Percentiles rank a stretch among this genome's conserved stretches.
phyloP scores from a whole-genome alignment of 768 basidiomycete species.

The Termitomyces sp. region DNA sequence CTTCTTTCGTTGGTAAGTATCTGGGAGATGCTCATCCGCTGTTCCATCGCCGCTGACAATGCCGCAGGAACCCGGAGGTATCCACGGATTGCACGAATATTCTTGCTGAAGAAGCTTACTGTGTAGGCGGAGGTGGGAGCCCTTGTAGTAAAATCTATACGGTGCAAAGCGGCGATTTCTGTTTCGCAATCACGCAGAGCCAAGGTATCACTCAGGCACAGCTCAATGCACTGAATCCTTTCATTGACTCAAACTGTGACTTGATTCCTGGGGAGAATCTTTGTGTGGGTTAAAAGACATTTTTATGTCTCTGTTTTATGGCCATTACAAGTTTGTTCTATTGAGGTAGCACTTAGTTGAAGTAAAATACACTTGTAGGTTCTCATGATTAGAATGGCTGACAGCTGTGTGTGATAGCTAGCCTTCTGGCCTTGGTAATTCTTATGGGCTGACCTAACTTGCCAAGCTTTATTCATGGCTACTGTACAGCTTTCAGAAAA shows the following conservation, averaged over 20 bases:
- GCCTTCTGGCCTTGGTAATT: background rate
- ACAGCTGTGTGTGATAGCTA: constrained; percentile 1
- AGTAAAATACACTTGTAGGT: background rate
- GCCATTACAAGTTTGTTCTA: background rate
- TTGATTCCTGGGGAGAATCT: constrained; percentile 1
- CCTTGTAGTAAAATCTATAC: constrained; percentile 3
- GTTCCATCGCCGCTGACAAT: background rate
- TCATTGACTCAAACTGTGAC: constrained; percentile 1
- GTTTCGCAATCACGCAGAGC: background rate
- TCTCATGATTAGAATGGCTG: background rate
- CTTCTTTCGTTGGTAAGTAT: background rate
- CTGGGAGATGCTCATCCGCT: background rate
- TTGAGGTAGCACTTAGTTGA: background rate
- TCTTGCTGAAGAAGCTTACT: background rate
- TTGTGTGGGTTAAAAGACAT: background rate
- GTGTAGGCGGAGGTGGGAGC: constrained; percentile 1
- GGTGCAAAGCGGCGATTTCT: background rate
- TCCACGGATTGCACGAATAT: background rate
- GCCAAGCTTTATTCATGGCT: no score
- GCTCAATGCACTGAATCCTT: no score
- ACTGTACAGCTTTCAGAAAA: no score
- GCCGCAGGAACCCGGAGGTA: background rate
- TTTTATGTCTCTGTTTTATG: background rate
- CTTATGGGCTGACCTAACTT: no score
- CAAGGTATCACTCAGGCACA: constrained; percentile 3